These are phyloP conservation scores for Penicillium sp. DNA, from an alignment of 2,329 filamentous ascomycete genomes.

Conservation along the genomic window DNA sequence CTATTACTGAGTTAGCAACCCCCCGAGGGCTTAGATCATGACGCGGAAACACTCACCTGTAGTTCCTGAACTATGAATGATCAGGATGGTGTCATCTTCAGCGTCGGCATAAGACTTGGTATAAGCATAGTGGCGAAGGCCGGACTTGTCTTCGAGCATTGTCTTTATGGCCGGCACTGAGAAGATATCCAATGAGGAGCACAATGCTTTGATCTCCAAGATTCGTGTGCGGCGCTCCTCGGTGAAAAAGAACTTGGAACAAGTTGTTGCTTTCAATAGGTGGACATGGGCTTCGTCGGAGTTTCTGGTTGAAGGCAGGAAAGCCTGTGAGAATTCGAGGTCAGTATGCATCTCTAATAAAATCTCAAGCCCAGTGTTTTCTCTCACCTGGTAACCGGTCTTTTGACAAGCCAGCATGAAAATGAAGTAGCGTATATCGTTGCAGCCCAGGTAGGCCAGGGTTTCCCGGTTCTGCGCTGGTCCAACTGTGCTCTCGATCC, in stretches of 20 bases:
- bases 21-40: conserved; percentile 17
- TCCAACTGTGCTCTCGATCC: conserved; percentile 22
- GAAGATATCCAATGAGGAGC: conserved; percentile 11
- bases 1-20: conserved; percentile 22
- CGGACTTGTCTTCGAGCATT: conserved; percentile 11
- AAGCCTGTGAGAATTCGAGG: conserved; percentile 8
- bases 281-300: conserved; percentile 19
- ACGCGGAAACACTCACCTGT: conserved; percentile 28
- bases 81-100: conserved; percentile 25
- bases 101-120: conserved; percentile 23
- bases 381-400: conserved; percentile 23
- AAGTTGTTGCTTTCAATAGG: conserved; percentile 17
- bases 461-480: conserved; percentile 8
- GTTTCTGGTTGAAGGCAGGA: conserved; percentile 24
- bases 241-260: conserved; percentile 29
- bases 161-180: conserved; percentile 7
- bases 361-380: background rate
- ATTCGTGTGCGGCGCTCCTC: conserved; percentile 24
- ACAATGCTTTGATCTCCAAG: conserved; percentile 41
- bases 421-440: conserved; percentile 26
- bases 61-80: conserved; percentile 42
- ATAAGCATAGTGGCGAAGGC: conserved; percentile 19
- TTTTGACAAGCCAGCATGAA: conserved; percentile 29
- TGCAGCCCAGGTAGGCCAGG: conserved; percentile 26
- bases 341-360: background rate